phyloP scores from a whole-genome alignment of 768 basidiomycete genomes.

The Boletus subparvulus region DNA sequence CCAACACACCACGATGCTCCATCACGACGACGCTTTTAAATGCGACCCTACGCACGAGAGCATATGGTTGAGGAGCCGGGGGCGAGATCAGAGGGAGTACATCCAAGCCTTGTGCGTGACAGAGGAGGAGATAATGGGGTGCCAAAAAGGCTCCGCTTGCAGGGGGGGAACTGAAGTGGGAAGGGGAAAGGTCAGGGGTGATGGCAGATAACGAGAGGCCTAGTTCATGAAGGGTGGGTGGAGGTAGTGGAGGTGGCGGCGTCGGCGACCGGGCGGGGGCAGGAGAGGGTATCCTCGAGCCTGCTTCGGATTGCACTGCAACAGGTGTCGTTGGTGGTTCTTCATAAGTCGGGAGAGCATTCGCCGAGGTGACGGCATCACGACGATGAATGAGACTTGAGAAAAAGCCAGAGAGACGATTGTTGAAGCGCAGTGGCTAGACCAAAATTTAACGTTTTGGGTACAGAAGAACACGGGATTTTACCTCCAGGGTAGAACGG shows the following conservation, averaged over 20 bases:
- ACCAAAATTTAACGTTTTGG: constrained; percentile 7
- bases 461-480: constrained; percentile 3
- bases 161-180: constrained; percentile 77
- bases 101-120: constrained; percentile 83
- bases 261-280: constrained; percentile 52
- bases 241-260: constrained; percentile 69
- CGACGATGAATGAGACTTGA: constrained; percentile 74
- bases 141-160: constrained; percentile 75
- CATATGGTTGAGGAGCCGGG: constrained; percentile 73
- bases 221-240: constrained; percentile 72
- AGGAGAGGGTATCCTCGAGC: constrained; percentile 58
- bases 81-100: constrained; percentile 78
- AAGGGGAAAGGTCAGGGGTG: constrained; percentile 67
- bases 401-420: constrained; percentile 84
- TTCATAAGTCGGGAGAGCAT: constrained; percentile 35
- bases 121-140: constrained; percentile 80
- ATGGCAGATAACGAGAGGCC: constrained; percentile 69
- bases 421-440: constrained; percentile 58
- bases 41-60: constrained; percentile 74
- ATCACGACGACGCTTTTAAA: constrained; percentile 90
- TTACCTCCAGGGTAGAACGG: constrained; percentile 61
- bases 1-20: constrained; percentile 89
- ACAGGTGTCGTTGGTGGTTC: constrained; percentile 31
- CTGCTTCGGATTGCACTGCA: constrained; percentile 32
- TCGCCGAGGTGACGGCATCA: constrained; percentile 40